Percentiles rank a stretch among this genome's conserved stretches.
These are phyloP conservation scores for Hanseniaspora guilliermondii DNA, from an alignment of 805 yeast species.

Conservation along the genomic window DNA sequence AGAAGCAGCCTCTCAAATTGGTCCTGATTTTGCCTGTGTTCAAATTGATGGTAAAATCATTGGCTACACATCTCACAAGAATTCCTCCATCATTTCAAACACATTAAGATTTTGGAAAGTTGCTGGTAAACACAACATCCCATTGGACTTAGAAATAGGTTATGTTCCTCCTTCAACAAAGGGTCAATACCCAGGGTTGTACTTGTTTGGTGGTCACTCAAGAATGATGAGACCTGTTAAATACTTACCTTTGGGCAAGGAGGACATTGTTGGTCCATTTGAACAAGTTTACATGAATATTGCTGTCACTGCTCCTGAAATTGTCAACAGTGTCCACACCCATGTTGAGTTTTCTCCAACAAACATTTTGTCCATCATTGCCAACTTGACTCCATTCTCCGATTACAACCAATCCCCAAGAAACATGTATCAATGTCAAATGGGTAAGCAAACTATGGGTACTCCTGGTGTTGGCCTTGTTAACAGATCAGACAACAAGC, in stretches of 20 bases:
- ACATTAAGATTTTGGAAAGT: conserved; percentile 89
- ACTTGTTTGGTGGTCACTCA: conserved; percentile 78
- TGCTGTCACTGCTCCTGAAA: conserved; percentile 89
- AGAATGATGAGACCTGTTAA: conserved; percentile 94
- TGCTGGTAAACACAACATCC: conserved; percentile 53
- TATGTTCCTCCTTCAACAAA: conserved; percentile 89
- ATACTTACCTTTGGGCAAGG: conserved; percentile 71
- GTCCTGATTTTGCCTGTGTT: conserved; percentile 78
- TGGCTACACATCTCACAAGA: conserved; percentile 89
- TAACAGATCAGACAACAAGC: conserved; percentile 88
- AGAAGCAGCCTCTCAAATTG: conserved; percentile 62
- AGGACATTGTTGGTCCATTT: conserved; percentile 89
- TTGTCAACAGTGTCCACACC: conserved; percentile 63
- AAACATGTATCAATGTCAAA: conserved; percentile 99
- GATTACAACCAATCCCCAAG: conserved; percentile 98
- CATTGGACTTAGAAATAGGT: conserved; percentile 81
- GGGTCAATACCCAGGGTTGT: conserved; percentile 96
- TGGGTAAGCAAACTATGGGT: conserved; percentile 99
- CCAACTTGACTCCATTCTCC: conserved; percentile 94
- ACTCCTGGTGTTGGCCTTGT: conserved; percentile 93
- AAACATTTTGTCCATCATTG: conserved; percentile 83
- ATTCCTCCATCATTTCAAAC: conserved; percentile 75
- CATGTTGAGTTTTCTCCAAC: conserved; percentile 96
- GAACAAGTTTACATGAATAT: conserved; percentile 95
- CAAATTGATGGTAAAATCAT: conserved; percentile 85